A percentile compares a stretch with the other conserved stretches of the same genome.
Conservation (phyloP, 371 early-diverging fungal species). For the Umbelopsis sp. region DNA sequence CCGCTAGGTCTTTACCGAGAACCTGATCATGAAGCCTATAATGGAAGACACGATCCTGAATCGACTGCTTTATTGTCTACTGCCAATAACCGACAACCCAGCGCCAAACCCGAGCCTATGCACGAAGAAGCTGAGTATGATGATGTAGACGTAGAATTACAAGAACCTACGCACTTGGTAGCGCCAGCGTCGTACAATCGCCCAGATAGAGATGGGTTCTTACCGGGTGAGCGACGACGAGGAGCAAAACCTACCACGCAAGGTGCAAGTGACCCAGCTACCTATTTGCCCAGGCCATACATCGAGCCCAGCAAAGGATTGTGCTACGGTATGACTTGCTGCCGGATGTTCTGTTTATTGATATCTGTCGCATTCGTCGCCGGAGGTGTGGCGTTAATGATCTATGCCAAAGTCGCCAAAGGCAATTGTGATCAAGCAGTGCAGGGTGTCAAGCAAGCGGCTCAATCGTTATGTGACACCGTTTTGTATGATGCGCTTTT, state of each 20-base stretch:
- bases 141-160: neutral
- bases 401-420: slow-evolving; percentile 22
- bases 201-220: slow-evolving; percentile 7
- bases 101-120: neutral
- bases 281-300: slow-evolving; percentile 9
- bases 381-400: slow-evolving; percentile 32
- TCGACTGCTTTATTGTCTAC: neutral
- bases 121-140: neutral
- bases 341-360: slow-evolving; percentile 27
- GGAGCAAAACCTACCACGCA: neutral
- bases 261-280: neutral
- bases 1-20: slow-evolving; percentile 19
- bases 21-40: neutral
- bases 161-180: slow-evolving; percentile 2
- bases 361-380: slow-evolving; percentile 24
- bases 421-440: slow-evolving; percentile 25
- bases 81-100: neutral
- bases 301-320: slow-evolving; percentile 16
- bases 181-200: slow-evolving; percentile 9
- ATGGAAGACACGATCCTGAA: neutral
- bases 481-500: slow-evolving; percentile 31
- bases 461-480: slow-evolving; percentile 24
- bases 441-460: slow-evolving; percentile 18
- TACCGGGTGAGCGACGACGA: slow-evolving; percentile 9
- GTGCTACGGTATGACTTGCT: slow-evolving; percentile 26